phyloP scores from a whole-genome alignment of 2,329 filamentous ascomycete genomes.

The Ophioceras dolichostomum region DNA sequence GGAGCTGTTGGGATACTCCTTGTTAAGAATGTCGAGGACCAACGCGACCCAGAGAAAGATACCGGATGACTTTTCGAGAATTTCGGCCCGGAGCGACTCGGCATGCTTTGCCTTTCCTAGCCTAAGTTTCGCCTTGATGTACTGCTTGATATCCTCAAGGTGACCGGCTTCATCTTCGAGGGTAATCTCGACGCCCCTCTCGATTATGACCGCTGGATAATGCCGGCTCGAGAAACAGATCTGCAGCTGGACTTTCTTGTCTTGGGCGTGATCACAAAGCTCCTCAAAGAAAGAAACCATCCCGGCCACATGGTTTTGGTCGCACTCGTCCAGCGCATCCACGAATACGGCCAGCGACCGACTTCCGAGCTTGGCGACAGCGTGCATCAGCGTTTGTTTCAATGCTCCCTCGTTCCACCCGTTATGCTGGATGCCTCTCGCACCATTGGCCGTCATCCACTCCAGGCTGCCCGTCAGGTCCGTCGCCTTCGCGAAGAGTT shows the following conservation, averaged over 20 bases:
- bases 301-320: slow-evolving; percentile 24
- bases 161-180: slow-evolving; percentile 24
- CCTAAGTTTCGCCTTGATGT: slow-evolving; percentile 16
- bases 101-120: slow-evolving; percentile 7
- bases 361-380: slow-evolving; percentile 5
- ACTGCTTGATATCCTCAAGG: slow-evolving; percentile 19
- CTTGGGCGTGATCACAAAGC: slow-evolving; percentile 15
- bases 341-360: slow-evolving; percentile 14
- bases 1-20: slow-evolving; percentile 11
- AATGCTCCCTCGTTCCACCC: slow-evolving; percentile 5
- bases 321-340: slow-evolving; percentile 37
- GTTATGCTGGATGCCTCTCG: not conserved
- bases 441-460: slow-evolving; percentile 1
- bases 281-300: slow-evolving; percentile 31
- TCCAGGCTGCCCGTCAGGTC: slow-evolving; percentile 19
- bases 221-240: slow-evolving; percentile 34
- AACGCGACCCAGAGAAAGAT: slow-evolving; percentile 32
- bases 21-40: slow-evolving; percentile 24
- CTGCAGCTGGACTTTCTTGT: slow-evolving; percentile 9
- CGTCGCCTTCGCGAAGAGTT: slow-evolving; percentile 6
- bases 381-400: slow-evolving; percentile 6
- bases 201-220: slow-evolving; percentile 27
- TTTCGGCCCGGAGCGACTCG: slow-evolving; percentile 9
- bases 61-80: slow-evolving; percentile 23
- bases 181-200: slow-evolving; percentile 13